phyloP scores from a whole-genome alignment of 2,329 filamentous ascomycete genomes.

The Exophiala sideris region DNA sequence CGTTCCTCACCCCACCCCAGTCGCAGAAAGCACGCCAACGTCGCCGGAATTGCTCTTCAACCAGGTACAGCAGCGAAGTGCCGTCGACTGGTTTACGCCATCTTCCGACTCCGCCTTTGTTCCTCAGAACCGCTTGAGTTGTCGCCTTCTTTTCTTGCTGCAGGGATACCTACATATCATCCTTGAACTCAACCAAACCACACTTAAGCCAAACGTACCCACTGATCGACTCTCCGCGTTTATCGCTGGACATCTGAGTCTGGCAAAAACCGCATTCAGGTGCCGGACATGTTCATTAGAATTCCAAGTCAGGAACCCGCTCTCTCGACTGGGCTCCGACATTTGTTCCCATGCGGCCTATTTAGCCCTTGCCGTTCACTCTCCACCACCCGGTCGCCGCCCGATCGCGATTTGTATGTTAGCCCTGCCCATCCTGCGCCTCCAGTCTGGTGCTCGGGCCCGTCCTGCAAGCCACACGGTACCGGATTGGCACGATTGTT shows the following conservation, averaged over 20 bases:
- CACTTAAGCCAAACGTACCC: slow-evolving; percentile 4
- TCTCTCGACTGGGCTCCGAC: slow-evolving; percentile 4
- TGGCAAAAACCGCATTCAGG: neutral
- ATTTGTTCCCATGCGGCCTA: slow-evolving; percentile 15
- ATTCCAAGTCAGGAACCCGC: neutral
- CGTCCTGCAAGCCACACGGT: slow-evolving; percentile 27
- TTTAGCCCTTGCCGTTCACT: slow-evolving; percentile 17
- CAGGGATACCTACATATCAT: neutral
- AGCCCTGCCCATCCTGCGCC: slow-evolving; percentile 22
- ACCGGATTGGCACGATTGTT: slow-evolving; percentile 28
- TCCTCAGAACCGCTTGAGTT: too few relatives aligned
- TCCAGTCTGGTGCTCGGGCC: slow-evolving; percentile 23
- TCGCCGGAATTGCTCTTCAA: too few relatives aligned
- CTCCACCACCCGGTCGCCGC: slow-evolving; percentile 24
- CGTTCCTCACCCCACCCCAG: too few relatives aligned
- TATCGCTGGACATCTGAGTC: slow-evolving; percentile 1
- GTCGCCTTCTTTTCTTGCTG: too few relatives aligned
- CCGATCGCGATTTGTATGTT: slow-evolving; percentile 27
- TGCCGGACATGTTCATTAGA: too few relatives aligned
- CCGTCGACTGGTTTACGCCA: too few relatives aligned
- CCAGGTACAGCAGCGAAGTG: too few relatives aligned
- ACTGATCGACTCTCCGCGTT: slow-evolving; percentile 20
- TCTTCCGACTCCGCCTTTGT: too few relatives aligned
- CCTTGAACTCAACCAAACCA: neutral
- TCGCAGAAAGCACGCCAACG: too few relatives aligned